Evolutionary conservation across 345 rosid species (phyloP), one percentile per base, ranked within the genome.

Genomic region (Schrenkiella parvula): DNA sequence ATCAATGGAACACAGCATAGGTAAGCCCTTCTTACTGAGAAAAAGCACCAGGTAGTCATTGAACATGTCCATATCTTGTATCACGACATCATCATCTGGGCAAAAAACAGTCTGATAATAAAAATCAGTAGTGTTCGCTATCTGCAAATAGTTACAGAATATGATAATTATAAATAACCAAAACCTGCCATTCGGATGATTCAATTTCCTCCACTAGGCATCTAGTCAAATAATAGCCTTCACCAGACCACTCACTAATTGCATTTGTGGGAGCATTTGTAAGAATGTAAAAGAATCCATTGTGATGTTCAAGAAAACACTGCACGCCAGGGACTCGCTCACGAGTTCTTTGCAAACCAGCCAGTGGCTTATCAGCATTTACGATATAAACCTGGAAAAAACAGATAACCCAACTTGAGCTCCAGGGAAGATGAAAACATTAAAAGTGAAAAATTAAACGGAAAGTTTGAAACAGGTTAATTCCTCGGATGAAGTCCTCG

Each of bases 401-500:
- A 26, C 6, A 63, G 34, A 71, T 14, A 37, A 62, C 64, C 2
- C 57, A 31, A n/a, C 67, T 39, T 78, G 64, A 80, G 71, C 71
- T 66, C 48, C 46, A 34, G 8, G 42, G 44, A 41, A 61, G 5
- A 17, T 56, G 31, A n/a, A 13, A 37, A 12, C 55, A 35, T 42
- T 14, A 13, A 41, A 41, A 56, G 13, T 58, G 64, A 53, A 55
- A 44, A 57, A 60, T 35, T 21, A 50, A 75, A 69, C 38, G 53
- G 71, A 78, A 75, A 81, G 34, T 53, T 64, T 7, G 8, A 52
- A 53, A 53, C 31, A 73, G 74, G 74, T 77, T 57, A 77, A 78
- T 85, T 80, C 93, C 98, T 93, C 93, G 3, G 98, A 93, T 72
- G 97, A 93, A 71, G 91, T 85, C 85, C 98, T 88, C 60, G 98